Conservation (phyloP, 371 early-diverging fungal genomes). For the Mortierella sp. region DNA sequence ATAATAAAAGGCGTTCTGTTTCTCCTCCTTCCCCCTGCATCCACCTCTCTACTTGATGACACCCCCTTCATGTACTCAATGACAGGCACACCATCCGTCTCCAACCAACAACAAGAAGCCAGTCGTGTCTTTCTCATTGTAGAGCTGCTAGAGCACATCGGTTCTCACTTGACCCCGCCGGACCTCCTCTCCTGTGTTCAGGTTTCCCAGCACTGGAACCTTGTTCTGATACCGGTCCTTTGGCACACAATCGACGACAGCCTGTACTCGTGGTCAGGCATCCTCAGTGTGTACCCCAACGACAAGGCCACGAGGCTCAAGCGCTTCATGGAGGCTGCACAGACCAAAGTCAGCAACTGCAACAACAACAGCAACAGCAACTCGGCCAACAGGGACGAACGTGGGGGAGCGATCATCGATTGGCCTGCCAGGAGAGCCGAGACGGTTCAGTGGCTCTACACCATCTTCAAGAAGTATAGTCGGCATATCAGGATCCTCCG, state of each 20-base stretch:
- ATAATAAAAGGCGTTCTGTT: no score
- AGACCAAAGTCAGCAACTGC: background rate
- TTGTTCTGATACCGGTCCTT: background rate
- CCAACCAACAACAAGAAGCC: background rate
- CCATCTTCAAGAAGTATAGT: background rate
- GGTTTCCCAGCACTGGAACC: background rate
- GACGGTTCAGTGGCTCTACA: background rate
- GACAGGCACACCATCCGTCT: background rate
- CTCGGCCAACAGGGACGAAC: background rate
- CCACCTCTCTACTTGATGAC: background rate
- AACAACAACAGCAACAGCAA: background rate
- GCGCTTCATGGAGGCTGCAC: background rate
- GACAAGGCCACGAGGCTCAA: background rate
- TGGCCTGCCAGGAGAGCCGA: background rate
- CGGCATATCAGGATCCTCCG: background rate
- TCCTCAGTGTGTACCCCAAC: background rate
- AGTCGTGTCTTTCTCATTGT: background rate
- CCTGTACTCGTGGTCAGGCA: background rate
- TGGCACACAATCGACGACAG: background rate
- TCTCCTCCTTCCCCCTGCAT: background rate
- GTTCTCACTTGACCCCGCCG: background rate
- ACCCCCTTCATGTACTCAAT: background rate
- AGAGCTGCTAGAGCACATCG: background rate
- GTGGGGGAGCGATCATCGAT: no score
- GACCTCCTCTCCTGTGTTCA: background rate